Base-by-base conservation (phyloP, 2,329 filamentous ascomycete species). In the Penicillium rolfsii region DNA sequence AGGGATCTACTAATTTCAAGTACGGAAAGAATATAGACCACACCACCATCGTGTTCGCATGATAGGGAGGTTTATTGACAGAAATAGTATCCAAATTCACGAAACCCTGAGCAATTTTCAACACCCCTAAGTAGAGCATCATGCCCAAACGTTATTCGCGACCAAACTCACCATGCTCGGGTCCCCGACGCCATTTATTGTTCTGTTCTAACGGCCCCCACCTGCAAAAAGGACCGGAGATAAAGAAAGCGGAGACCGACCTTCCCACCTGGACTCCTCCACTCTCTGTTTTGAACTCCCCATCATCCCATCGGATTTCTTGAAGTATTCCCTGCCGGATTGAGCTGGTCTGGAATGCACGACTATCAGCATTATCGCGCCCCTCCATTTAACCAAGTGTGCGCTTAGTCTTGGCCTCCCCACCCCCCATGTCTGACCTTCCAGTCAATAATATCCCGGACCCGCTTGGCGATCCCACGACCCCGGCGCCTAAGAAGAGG, bases 401-500 rank as follows among this genome's bases (percentile, higher is more conserved):
- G 4, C 14, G 8, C n/a, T 16, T 46, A n/a, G 14, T 9, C 12
- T 19, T n/a, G 4, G n/a, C n/a, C 14, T 9, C 30, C 30, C 30
- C 30, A 33, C 30, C 53, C 24, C 38, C 22, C 16, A 56, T 56
- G 53, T 45, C 53, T 22, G 53, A 56, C 22, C 22, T 33, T 16
- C 24, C 58, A 50, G 52, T 60, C 22, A 56, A 57, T 48, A 22
- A 22, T 22, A 22, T 16, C 49, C 7, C 57, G 26, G 57, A 63
- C 57, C 61, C 64, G 59, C 55, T 55, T 41, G 28, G 35, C 55
- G 61, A 60, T 41, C 24, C 54, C 48, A 40, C 40, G 12, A 35
- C 45, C 46, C 43, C 45, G 40, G 43, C 43, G 24, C 59, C 58
- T 9, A 73, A 71, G 59, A 77, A 76, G 59, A 70, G 74, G 59